These are phyloP conservation scores for Stentor roeselii DNA, from an alignment of 73 alveolate species.

Conservation along the genomic window DNA sequence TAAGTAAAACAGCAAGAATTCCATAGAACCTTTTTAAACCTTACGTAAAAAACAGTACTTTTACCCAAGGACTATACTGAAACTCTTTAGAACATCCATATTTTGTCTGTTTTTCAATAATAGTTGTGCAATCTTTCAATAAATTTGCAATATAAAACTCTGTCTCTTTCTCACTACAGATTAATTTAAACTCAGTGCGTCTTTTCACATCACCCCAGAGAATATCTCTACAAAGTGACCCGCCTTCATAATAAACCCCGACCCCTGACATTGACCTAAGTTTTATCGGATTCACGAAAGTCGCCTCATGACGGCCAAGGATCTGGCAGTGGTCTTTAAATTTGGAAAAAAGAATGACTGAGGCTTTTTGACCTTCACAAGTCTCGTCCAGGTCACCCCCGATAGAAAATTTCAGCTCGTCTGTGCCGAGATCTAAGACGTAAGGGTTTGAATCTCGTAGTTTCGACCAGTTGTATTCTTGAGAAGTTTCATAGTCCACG, in stretches of 20 bases:
- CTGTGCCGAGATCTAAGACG: neutral
- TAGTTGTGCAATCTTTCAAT: neutral
- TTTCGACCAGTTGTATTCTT: neutral
- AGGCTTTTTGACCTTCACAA: constrained; percentile 19
- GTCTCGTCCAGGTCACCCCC: constrained; percentile 14
- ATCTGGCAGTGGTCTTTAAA: neutral
- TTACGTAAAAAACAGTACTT: neutral
- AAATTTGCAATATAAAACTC: neutral
- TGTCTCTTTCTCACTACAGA: neutral
- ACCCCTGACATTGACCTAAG: neutral
- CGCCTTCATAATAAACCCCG: neutral
- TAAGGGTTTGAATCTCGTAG: neutral
- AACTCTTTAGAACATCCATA: neutral
- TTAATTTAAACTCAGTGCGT: neutral
- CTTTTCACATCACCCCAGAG: neutral
- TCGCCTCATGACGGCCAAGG: neutral
- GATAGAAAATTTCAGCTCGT: neutral
- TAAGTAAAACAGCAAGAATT: neutral
- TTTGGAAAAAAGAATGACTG: neutral
- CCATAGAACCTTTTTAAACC: neutral
- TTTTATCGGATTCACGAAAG: neutral
- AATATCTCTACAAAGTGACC: neutral
- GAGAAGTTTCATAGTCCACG: neutral
- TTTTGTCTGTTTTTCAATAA: neutral
- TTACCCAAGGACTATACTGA: neutral